Percentiles rank a stretch among this genome's conserved stretches.
These are phyloP conservation scores for Trichoderma asperellum DNA, from an alignment of 2,329 filamentous ascomycete species.

Conservation along the genomic window DNA sequence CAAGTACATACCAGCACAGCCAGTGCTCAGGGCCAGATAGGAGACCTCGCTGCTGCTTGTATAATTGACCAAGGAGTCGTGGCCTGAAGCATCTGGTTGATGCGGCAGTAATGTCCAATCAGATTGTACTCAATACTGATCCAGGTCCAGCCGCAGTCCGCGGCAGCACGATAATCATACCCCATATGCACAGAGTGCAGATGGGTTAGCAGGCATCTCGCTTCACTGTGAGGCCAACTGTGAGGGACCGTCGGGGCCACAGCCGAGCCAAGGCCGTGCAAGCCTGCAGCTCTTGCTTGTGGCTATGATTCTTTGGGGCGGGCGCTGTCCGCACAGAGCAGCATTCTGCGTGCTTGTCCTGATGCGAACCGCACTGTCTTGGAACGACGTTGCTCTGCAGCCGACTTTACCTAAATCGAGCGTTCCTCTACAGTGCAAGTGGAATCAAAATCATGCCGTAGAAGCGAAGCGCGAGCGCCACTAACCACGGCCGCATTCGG, in stretches of 20 bases:
- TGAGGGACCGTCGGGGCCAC: constrained; percentile 22
- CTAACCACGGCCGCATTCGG: constrained; percentile 16
- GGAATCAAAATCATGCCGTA: not conserved
- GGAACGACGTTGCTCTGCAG: constrained; percentile 9
- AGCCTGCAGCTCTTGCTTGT: constrained; percentile 5
- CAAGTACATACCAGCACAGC: not conserved
- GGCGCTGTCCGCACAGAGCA: constrained; percentile 6
- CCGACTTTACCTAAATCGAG: not conserved
- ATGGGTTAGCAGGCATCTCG: not conserved
- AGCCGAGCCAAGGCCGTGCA: constrained; percentile 20
- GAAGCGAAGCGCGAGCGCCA: constrained; percentile 22
- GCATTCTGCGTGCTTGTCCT: not conserved
- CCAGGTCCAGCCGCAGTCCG: not conserved
- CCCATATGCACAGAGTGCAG: not conserved
- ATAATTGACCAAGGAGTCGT: not conserved
- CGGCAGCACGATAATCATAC: constrained; percentile 10
- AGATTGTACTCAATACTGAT: not conserved
- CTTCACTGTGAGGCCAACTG: constrained; percentile 23
- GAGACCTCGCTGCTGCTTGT: not conserved
- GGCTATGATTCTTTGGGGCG: constrained; percentile 1
- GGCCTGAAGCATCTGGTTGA: not conserved
- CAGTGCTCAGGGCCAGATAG: not conserved
- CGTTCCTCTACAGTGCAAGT: constrained; percentile 15
- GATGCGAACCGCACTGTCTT: not conserved
- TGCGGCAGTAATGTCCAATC: constrained; percentile 12